Base-by-base conservation (phyloP, 768 basidiomycete genomes). In the Pleurotus platypus region DNA sequence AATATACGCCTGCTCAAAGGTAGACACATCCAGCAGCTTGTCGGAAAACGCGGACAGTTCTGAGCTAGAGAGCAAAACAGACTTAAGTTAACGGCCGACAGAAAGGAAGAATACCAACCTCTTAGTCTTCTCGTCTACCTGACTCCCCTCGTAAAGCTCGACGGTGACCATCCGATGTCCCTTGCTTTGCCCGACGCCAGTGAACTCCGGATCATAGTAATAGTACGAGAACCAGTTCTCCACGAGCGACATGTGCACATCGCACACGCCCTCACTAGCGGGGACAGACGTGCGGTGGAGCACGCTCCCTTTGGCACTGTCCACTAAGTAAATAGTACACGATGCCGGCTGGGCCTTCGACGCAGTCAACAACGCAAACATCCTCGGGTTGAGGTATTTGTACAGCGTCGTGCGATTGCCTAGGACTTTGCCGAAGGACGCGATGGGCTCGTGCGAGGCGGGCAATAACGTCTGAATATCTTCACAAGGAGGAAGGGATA, bases 161-260 rank as follows among this genome's bases (percentile, higher is more conserved):
- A 94, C 89, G 15, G 83, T 87, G 2, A 93, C 86, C 49, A 96
- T 70, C 49, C 84, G 77, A 66, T 87, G 83, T 0, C 90, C 86
- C 64, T 89, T 90, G 2, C 84, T 71, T 64, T 77, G 69, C 1
- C 73, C 79, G 3, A 68, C 62, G 20, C 77, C 77, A 37, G 65
- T 71, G 43, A 72, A 69, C 18, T 82, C 78, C 11, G 76, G 80
- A 51, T 92, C 87, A 66, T 86, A 93, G 66, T 91, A 95, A 57
- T 88, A 79, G 71, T 94, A 96, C 6, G 94, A 88, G 45, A 98
- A 68, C 94, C 95, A 97, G 67, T 98, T 97, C 72, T 98, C 95
- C 20, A 81, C 78, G 55, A 98, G 73, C 2, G 75, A 71, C 16
- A 84, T 83, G 62, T 88, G 82, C 15, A 96, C 73, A 61, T 88